These are phyloP conservation scores for Globisporangium ultimum DNA, from an alignment of 352 stramenopile genomes.

Conservation along the genomic window DNA sequence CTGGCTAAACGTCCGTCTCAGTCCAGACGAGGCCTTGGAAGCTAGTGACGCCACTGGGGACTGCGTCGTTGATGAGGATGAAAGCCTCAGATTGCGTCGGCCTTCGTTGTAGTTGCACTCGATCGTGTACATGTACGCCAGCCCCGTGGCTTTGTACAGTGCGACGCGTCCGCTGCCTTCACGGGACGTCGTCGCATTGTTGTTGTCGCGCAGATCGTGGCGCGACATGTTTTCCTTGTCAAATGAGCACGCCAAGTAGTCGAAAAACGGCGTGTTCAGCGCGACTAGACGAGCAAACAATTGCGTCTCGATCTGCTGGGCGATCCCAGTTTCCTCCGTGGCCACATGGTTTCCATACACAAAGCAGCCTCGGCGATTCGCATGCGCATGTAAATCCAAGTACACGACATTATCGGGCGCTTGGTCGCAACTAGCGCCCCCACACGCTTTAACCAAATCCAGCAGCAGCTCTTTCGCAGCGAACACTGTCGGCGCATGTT, in stretches of 20 bases:
- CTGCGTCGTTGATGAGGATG: not conserved
- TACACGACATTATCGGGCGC: conserved; percentile 56
- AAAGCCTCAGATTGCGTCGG: conserved; percentile 27
- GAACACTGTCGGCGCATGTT: conserved; percentile 63
- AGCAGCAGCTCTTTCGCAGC: conserved; percentile 55
- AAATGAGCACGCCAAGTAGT: conserved; percentile 85
- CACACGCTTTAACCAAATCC: conserved; percentile 25
- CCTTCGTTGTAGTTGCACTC: conserved; percentile 93
- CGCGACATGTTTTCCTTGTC: conserved; percentile 60
- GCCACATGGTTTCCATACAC: conserved; percentile 87
- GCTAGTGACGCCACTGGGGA: not conserved
- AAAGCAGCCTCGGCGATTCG: conserved; percentile 88
- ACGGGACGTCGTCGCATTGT: conserved; percentile 45
- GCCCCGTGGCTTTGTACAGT: conserved; percentile 59
- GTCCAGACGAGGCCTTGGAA: not conserved
- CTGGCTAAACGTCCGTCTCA: conserved; percentile 9
- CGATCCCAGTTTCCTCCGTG: not conserved
- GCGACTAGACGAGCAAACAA: conserved; percentile 69
- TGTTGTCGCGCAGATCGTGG: conserved; percentile 52
- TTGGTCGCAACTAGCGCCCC: conserved; percentile 16
- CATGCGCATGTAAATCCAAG: conserved; percentile 89
- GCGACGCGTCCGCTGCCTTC: conserved; percentile 80
- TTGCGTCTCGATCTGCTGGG: conserved; percentile 78
- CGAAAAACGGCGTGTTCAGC: conserved; percentile 77
- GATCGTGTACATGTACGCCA: conserved; percentile 88